Evolutionary conservation across 495 filamentous ascomycete genomes (phyloP).

Genomic region (Aspergillus coremiiformis): DNA sequence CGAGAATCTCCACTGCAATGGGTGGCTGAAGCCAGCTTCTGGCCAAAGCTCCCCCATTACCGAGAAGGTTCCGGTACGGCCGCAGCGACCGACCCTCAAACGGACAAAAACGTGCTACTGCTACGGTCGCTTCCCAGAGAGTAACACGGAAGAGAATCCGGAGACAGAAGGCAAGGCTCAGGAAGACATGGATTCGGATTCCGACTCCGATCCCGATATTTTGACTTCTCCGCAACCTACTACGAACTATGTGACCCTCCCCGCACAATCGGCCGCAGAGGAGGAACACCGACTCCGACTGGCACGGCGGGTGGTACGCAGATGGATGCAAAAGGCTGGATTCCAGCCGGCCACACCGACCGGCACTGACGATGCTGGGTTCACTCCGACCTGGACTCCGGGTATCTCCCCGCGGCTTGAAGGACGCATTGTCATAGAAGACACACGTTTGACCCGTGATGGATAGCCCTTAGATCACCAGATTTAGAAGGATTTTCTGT

Average conservation of each 20-base stretch:
- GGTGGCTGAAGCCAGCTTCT: constrained; percentile 32
- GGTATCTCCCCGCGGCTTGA: constrained; percentile 70
- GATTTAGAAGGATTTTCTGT: not conserved
- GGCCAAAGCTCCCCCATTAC: constrained; percentile 18
- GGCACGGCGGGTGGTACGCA: constrained; percentile 53
- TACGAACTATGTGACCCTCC: constrained; percentile 37
- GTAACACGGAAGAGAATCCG: constrained; percentile 17
- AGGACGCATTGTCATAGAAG: constrained; percentile 56
- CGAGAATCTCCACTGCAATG: constrained; percentile 39
- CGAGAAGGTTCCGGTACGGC: constrained; percentile 23
- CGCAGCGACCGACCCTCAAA: constrained; percentile 17
- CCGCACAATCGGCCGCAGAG: constrained; percentile 31
- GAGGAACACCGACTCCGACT: constrained; percentile 38
- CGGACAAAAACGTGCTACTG: constrained; percentile 27
- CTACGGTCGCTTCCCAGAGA: constrained; percentile 42
- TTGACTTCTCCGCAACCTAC: constrained; percentile 27
- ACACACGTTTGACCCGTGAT: not conserved
- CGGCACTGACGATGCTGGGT: constrained; percentile 42
- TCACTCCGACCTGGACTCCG: constrained; percentile 67
- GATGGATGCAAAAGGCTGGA: constrained; percentile 68
- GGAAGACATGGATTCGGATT: constrained; percentile 39
- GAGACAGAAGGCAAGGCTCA: constrained; percentile 18
- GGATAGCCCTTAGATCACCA: not conserved
- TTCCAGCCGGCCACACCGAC: constrained; percentile 35
- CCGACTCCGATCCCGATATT: constrained; percentile 38